These are phyloP conservation scores for Yamadazyma siamensis DNA, from an alignment of 1,139 yeast species.

Conservation along the genomic window DNA sequence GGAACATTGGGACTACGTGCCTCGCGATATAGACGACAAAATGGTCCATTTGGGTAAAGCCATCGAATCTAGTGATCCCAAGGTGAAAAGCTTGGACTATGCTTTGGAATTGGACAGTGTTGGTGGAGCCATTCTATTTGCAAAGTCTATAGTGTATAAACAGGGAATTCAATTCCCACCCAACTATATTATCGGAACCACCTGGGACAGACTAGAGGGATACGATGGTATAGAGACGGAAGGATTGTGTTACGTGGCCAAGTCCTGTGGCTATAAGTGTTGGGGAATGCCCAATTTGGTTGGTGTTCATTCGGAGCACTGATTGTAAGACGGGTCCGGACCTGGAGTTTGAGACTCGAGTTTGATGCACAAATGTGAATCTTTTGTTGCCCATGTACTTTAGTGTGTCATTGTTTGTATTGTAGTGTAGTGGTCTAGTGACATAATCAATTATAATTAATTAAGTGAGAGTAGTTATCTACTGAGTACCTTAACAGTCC, in stretches of 20 bases:
- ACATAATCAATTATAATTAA: too few relatives aligned
- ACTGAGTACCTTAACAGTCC: too few relatives aligned
- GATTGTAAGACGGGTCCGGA: not conserved
- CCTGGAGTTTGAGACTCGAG: not conserved
- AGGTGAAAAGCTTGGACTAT: slow-evolving; percentile 13
- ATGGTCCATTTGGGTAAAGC: slow-evolving; percentile 32
- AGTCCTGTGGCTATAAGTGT: slow-evolving; percentile 41
- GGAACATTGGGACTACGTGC: slow-evolving; percentile 36
- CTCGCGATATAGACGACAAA: slow-evolving; percentile 28
- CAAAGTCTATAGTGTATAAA: slow-evolving; percentile 36
- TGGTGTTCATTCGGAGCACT: slow-evolving; percentile 21
- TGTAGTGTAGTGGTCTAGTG: too few relatives aligned
- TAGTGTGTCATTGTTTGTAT: too few relatives aligned
- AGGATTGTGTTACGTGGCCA: slow-evolving; percentile 48
- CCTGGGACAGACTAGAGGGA: slow-evolving; percentile 48
- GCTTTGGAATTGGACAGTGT: slow-evolving; percentile 40
- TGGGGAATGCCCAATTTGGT: slow-evolving; percentile 41
- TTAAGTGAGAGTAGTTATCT: too few relatives aligned
- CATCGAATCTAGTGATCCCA: slow-evolving; percentile 13
- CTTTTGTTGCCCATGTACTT: too few relatives aligned
- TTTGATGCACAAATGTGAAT: not conserved
- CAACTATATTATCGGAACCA: slow-evolving; percentile 42
- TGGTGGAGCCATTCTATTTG: slow-evolving; percentile 48
- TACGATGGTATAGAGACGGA: slow-evolving; percentile 55
- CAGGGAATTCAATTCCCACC: slow-evolving; percentile 49